A percentile compares a stretch with the other conserved stretches of the same genome.
phyloP scores from a whole-genome alignment of 2,329 filamentous ascomycete genomes.

The Penicillium sp. region DNA sequence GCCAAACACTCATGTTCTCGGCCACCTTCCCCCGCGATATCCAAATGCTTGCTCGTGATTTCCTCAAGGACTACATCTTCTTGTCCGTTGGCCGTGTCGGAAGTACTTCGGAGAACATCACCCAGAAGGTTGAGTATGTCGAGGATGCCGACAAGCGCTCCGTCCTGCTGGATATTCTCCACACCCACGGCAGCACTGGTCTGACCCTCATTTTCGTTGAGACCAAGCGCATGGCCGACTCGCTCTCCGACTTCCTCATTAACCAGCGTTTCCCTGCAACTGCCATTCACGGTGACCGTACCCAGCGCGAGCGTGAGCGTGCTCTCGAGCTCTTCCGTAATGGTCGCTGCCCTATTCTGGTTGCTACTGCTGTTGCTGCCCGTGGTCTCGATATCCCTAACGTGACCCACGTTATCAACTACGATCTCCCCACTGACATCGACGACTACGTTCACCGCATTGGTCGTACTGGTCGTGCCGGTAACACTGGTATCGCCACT shows the following conservation, averaged over 20 bases:
- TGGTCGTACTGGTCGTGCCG: slow-evolving; percentile 98
- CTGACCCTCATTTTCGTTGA: slow-evolving; percentile 97
- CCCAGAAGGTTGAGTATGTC: slow-evolving; percentile 95
- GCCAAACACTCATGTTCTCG: slow-evolving; percentile 99
- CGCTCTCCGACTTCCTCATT: slow-evolving; percentile 93
- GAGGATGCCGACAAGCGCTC: slow-evolving; percentile 97
- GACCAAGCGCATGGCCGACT: slow-evolving; percentile 99
- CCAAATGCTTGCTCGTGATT: slow-evolving; percentile 96
- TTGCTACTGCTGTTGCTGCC: slow-evolving; percentile 92
- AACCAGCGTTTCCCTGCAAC: slow-evolving; percentile 98
- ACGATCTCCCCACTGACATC: slow-evolving; percentile 96
- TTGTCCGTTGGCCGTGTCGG: slow-evolving; percentile 96
- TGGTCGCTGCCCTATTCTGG: slow-evolving; percentile 87
- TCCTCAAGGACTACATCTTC: slow-evolving; percentile 99
- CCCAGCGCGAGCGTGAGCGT: slow-evolving; percentile 96
- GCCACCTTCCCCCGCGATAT: slow-evolving; percentile 98
- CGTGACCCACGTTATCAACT: slow-evolving; percentile 96
- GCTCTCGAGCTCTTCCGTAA: slow-evolving; percentile 96
- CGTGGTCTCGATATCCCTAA: slow-evolving; percentile 88
- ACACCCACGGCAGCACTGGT: slow-evolving; percentile 73
- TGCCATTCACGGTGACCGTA: slow-evolving; percentile 96
- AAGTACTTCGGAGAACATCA: slow-evolving; percentile 99
- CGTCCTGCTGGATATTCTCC: slow-evolving; percentile 90
- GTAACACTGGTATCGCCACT: slow-evolving; percentile 95
- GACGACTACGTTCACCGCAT: slow-evolving; percentile 99